Evolutionary conservation across 2,329 filamentous ascomycete genomes (phyloP).

Genomic region (Teratosphaeria pseudoeucalypti): DNA sequence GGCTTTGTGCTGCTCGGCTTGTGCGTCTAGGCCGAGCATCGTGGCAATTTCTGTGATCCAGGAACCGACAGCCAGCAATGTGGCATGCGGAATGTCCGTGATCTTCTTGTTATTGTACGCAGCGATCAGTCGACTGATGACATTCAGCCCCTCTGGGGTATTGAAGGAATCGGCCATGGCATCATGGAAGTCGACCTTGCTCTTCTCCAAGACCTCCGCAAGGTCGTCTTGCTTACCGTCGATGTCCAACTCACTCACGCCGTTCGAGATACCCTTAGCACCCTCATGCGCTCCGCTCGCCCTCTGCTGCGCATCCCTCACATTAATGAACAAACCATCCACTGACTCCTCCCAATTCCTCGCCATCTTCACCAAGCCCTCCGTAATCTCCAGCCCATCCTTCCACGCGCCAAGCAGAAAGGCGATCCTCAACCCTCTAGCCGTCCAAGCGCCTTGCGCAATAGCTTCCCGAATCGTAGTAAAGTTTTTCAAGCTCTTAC

Average conservation of each 20-base stretch:
- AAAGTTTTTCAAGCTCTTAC: slow-evolving; percentile 91
- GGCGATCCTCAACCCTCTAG: slow-evolving; percentile 70
- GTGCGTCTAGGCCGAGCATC: slow-evolving; percentile 69
- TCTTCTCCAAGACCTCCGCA: slow-evolving; percentile 38
- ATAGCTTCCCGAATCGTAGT: slow-evolving; percentile 83
- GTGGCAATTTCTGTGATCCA: slow-evolving; percentile 79
- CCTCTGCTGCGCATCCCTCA: slow-evolving; percentile 36
- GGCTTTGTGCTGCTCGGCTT: slow-evolving; percentile 22
- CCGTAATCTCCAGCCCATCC: slow-evolving; percentile 82
- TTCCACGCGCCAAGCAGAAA: slow-evolving; percentile 86
- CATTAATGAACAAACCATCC: slow-evolving; percentile 58
- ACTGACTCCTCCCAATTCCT: slow-evolving; percentile 71
- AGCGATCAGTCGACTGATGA: slow-evolving; percentile 68
- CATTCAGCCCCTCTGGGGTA: slow-evolving; percentile 66
- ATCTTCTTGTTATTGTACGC: slow-evolving; percentile 54
- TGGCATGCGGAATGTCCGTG: slow-evolving; percentile 33
- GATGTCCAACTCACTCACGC: slow-evolving; percentile 1
- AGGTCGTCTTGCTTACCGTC: slow-evolving; percentile 14
- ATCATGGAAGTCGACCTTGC: slow-evolving; percentile 48
- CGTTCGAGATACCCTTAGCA: slow-evolving; percentile 7
- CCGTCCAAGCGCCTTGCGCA: slow-evolving; percentile 57
- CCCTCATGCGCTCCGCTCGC: slow-evolving; percentile 1
- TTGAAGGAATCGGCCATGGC: slow-evolving; percentile 80
- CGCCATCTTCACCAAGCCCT: slow-evolving; percentile 62
- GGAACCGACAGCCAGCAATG: slow-evolving; percentile 49